These are phyloP conservation scores for Andrographis paniculata DNA, from an alignment of 305 asterid species.

Conservation along the genomic window DNA sequence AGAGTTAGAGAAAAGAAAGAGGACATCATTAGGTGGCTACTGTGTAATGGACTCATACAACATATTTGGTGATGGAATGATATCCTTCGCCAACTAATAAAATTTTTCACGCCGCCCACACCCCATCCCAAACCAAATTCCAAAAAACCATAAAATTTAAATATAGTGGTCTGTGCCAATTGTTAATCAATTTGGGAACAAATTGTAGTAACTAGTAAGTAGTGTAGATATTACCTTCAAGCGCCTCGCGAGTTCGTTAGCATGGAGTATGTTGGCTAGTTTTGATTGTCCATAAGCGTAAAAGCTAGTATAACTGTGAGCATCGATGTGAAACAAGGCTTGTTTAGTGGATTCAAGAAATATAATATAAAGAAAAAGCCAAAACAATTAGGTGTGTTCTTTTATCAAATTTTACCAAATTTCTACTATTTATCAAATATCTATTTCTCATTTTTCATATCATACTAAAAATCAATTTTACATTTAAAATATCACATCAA, in stretches of 20 bases:
- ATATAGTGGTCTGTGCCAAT: background rate
- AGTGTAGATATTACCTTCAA: constrained; percentile 50
- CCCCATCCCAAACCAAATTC: no score
- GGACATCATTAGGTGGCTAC: no score
- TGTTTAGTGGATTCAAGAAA: constrained; percentile 2
- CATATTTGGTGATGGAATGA: no score
- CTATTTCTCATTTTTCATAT: no score
- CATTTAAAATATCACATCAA: no score
- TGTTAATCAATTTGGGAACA: background rate
- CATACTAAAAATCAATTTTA: no score
- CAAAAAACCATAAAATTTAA: background rate
- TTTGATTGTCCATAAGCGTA: constrained; percentile 81
- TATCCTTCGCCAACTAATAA: no score
- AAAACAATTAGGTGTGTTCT: constrained; percentile 3
- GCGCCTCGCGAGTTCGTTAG: constrained; percentile 61
- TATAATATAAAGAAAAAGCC: constrained; percentile 1
- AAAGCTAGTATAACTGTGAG: constrained; percentile 44
- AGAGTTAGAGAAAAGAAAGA: background rate
- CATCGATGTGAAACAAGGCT: constrained; percentile 11
- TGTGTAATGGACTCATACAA: no score
- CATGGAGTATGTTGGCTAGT: constrained; percentile 77
- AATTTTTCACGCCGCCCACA: no score
- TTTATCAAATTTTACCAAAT: no score
- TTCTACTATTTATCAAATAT: no score
- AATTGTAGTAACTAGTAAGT: background rate